A percentile compares a stretch with the other conserved stretches of the same genome.
Conservation (phyloP, 345 rosid genomes). For the Hibiscus mutabilis region DNA sequence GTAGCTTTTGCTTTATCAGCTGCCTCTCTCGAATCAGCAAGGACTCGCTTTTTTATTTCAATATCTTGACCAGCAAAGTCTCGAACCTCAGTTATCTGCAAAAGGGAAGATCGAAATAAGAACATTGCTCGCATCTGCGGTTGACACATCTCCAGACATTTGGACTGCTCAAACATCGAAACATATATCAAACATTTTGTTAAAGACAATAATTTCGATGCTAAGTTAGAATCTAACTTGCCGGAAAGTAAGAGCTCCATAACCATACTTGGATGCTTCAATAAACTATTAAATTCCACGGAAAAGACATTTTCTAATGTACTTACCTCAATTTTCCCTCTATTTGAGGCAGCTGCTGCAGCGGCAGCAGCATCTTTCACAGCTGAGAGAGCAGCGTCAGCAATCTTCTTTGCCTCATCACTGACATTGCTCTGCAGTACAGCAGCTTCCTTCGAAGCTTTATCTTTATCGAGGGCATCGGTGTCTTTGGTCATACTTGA, state of each 20-base stretch:
- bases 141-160: background rate
- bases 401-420: constrained; percentile 64
- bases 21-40: constrained; percentile 80
- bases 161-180: background rate
- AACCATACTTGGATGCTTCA: background rate
- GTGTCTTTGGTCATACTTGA: constrained; percentile 11
- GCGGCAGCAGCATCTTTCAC: constrained; percentile 68
- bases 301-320: constrained; percentile 1
- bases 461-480: constrained; percentile 8
- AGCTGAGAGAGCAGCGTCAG: constrained; percentile 89
- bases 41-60: constrained; percentile 56
- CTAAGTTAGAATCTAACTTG: background rate
- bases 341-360: constrained; percentile 49
- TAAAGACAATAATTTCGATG: background rate
- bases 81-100: constrained; percentile 67
- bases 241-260: background rate
- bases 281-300: background rate
- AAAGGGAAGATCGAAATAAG: background rate
- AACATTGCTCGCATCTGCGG: background rate
- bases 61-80: constrained; percentile 89
- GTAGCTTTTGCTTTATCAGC: constrained; percentile 49
- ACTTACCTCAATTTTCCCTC: constrained; percentile 79
- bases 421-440: constrained; percentile 23
- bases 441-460: constrained; percentile 18
- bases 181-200: background rate